These are phyloP conservation scores for Pogostemon cablin DNA, from an alignment of 257 asterid species.

Conservation along the genomic window DNA sequence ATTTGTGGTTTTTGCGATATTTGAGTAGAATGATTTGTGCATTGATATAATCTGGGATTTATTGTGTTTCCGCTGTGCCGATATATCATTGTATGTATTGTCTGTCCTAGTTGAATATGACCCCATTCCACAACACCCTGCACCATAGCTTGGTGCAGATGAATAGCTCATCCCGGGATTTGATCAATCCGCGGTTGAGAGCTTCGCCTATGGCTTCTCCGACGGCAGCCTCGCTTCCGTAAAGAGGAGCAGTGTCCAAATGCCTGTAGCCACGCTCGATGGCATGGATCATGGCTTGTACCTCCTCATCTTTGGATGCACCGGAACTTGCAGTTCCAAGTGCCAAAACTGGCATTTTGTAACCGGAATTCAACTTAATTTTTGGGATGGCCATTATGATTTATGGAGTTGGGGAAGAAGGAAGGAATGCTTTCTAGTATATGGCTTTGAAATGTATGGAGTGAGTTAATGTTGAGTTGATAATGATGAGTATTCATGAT, in stretches of 20 bases:
- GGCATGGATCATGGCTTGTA: constrained; percentile 39
- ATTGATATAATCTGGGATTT: too few species aligned
- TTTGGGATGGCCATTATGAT: constrained; percentile 26
- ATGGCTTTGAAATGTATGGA: too few species aligned
- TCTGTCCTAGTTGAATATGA: too few species aligned
- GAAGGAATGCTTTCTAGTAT: too few species aligned
- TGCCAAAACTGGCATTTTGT: constrained; percentile 45
- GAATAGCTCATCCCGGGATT: constrained; percentile 44
- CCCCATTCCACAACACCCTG: too few species aligned
- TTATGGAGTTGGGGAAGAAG: neutral
- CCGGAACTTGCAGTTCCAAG: constrained; percentile 47
- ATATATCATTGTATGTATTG: too few species aligned
- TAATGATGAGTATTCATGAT: too few species aligned
- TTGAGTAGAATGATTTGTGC: too few species aligned
- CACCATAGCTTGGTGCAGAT: constrained; percentile 47
- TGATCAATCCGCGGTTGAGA: constrained; percentile 31
- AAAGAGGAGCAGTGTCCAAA: constrained; percentile 55
- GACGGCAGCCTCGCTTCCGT: constrained; percentile 40
- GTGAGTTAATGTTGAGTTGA: too few species aligned
- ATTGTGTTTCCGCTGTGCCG: too few species aligned
- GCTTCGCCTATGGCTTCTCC: constrained; percentile 54
- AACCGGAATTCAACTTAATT: constrained; percentile 35
- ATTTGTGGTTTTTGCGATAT: too few species aligned
- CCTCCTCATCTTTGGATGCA: constrained; percentile 33
- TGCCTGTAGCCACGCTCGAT: constrained; percentile 53